Evolutionary conservation across 768 basidiomycete genomes (phyloP).

Genomic region (Boletellus ananiceps): DNA sequence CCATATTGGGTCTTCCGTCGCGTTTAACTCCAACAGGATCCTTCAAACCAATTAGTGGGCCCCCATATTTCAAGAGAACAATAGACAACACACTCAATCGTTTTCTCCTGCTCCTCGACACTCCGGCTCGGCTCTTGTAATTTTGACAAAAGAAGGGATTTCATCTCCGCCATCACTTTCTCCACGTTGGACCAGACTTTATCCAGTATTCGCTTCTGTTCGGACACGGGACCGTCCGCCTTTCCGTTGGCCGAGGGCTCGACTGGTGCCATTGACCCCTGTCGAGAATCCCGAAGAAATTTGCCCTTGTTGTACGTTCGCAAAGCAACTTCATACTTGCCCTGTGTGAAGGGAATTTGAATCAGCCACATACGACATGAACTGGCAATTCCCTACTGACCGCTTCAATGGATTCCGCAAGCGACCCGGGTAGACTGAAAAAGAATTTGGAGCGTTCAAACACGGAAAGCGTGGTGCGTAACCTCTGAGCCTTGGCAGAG

Average conservation of each 20-base stretch:
- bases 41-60: constrained; percentile 38
- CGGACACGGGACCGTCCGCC: constrained; percentile 50
- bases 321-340: constrained; percentile 89
- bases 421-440: constrained; percentile 92
- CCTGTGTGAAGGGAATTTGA: constrained; percentile 42
- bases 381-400: constrained; percentile 40
- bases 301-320: constrained; percentile 98
- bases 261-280: constrained; percentile 75
- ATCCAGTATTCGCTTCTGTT: constrained; percentile 89
- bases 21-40: constrained; percentile 82
- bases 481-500: constrained; percentile 86
- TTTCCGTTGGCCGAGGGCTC: constrained; percentile 57
- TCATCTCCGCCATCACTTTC: constrained; percentile 91
- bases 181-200: constrained; percentile 96
- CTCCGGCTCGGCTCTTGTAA: constrained; percentile 74
- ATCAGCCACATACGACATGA: background rate
- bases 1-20: constrained; percentile 90
- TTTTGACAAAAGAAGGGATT: constrained; percentile 66
- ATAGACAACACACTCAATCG: constrained; percentile 69
- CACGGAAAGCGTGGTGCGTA: constrained; percentile 88
- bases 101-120: constrained; percentile 94
- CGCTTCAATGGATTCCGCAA: constrained; percentile 85
- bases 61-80: background rate
- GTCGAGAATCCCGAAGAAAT: constrained; percentile 83
- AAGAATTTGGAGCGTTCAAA: constrained; percentile 98